Conservation (phyloP, 805 yeast genomes). For the Debaryomyces hansenii region DNA sequence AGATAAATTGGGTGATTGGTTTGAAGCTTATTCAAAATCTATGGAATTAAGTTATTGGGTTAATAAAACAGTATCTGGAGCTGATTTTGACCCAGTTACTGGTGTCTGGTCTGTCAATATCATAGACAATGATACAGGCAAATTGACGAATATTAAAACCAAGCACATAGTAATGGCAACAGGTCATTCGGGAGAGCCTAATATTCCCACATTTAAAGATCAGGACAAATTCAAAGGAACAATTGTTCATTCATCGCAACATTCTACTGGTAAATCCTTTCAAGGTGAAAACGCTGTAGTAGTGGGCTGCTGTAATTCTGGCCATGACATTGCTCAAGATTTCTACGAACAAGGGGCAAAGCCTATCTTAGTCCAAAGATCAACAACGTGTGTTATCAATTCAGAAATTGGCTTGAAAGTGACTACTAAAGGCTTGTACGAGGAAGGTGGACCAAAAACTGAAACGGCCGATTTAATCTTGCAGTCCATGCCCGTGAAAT, state of each 20-base stretch:
- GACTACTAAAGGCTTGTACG: constrained; percentile 32
- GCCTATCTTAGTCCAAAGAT: constrained; percentile 46
- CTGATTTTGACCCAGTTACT: constrained; percentile 25
- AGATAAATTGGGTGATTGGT: constrained; percentile 45
- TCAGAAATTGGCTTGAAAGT: constrained; percentile 31
- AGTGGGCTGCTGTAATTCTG: constrained; percentile 47
- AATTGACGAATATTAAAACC: constrained; percentile 24
- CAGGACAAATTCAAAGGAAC: constrained; percentile 38
- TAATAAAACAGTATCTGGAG: constrained; percentile 25
- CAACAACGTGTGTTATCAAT: constrained; percentile 44
- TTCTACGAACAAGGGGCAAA: constrained; percentile 44
- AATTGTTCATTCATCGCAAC: constrained; percentile 43
- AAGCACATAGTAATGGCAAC: constrained; percentile 44
- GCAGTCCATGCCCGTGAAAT: constrained; percentile 33
- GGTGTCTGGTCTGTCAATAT: constrained; percentile 35
- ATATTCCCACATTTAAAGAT: constrained; percentile 40
- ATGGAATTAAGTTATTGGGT: constrained; percentile 38
- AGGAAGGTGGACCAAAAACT: constrained; percentile 34
- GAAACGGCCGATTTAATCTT: constrained; percentile 40
- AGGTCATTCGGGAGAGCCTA: constrained; percentile 48
- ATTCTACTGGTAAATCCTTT: constrained; percentile 41
- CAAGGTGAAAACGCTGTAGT: constrained; percentile 44
- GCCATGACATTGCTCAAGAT: constrained; percentile 48
- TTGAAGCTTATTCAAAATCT: constrained; percentile 40
- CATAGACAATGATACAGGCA: constrained; percentile 23